Evolutionary conservation across 2,329 filamentous ascomycete species (phyloP).

Genomic region (Penicillium sp.): DNA sequence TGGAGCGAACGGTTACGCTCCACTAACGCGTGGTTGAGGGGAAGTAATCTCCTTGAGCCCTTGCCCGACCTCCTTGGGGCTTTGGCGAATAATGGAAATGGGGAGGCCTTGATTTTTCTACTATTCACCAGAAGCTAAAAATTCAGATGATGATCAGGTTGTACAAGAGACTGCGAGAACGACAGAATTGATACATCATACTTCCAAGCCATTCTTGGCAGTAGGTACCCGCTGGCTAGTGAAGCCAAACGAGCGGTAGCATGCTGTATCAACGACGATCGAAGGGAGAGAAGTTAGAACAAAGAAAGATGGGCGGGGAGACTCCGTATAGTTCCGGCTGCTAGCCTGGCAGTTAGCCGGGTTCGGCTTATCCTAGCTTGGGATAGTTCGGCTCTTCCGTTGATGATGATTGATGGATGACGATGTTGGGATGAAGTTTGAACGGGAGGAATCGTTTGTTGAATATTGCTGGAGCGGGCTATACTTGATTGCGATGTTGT

Average conservation of each 20-base stretch:
- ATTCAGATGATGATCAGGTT: too few relatives aligned
- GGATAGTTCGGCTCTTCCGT: not conserved
- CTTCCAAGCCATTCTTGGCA: not conserved
- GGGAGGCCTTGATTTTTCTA: too few relatives aligned
- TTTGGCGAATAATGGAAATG: not conserved
- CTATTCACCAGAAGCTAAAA: not conserved
- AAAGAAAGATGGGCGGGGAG: not conserved
- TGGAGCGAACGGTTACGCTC: slow-evolving; percentile 3
- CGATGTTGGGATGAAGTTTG: not conserved
- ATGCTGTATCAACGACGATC: not conserved
- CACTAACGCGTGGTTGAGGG: not conserved
- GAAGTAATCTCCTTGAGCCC: not conserved
- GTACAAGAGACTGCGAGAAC: not conserved
- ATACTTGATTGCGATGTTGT: too few relatives aligned
- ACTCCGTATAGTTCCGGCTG: not conserved
- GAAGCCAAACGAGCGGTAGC: not conserved
- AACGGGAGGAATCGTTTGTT: too few relatives aligned
- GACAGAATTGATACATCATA: not conserved
- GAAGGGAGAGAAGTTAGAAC: not conserved
- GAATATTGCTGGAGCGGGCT: too few relatives aligned
- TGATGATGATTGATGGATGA: too few relatives aligned
- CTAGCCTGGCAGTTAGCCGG: not conserved
- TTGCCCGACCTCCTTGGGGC: not conserved
- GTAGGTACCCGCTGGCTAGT: not conserved
- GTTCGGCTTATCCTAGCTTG: not conserved